phyloP scores from a whole-genome alignment of 1,284 basidiomycete species.

The Melampsora americana region DNA sequence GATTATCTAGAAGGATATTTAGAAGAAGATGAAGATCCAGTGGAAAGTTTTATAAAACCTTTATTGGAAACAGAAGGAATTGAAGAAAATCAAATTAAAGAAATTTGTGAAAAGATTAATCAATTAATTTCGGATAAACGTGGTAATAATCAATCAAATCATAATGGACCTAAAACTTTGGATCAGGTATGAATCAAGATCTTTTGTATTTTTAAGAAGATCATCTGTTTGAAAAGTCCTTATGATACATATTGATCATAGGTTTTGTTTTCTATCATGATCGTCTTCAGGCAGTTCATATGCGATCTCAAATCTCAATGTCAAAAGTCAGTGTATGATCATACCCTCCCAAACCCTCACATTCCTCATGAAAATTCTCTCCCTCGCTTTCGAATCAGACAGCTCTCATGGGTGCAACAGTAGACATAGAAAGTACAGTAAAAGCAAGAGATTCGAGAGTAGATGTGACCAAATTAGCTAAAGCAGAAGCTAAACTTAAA shows the following conservation, averaged over 20 bases:
- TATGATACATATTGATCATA: neutral
- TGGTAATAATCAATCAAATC: conserved; percentile 52
- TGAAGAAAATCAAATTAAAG: conserved; percentile 61
- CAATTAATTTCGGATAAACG: conserved; percentile 65
- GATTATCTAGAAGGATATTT: conserved; percentile 89
- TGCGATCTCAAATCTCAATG: conserved; percentile 67
- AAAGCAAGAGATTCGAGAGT: conserved; percentile 78
- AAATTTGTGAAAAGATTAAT: conserved; percentile 80
- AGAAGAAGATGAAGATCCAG: conserved; percentile 77
- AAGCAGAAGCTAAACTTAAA: conserved; percentile 95
- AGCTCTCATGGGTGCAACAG: conserved; percentile 70
- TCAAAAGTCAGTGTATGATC: conserved; percentile 52
- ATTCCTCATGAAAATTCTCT: conserved; percentile 54
- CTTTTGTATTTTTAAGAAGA: too few relatives aligned
- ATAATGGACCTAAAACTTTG: conserved; percentile 50
- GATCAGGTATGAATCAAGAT: conserved; percentile 55
- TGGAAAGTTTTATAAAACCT: conserved; percentile 30
- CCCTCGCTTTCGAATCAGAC: conserved; percentile 67
- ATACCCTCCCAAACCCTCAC: conserved; percentile 51
- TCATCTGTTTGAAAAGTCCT: too few relatives aligned
- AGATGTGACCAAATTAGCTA: conserved; percentile 96
- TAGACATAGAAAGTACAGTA: conserved; percentile 81
- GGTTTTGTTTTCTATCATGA: neutral
- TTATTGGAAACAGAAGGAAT: conserved; percentile 39
- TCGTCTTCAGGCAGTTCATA: conserved; percentile 73